Evolutionary conservation across 176 grass and related monocot species (phyloP), one percentile per base, ranked within the genome.

Genomic region (Raddia guianensis): DNA sequence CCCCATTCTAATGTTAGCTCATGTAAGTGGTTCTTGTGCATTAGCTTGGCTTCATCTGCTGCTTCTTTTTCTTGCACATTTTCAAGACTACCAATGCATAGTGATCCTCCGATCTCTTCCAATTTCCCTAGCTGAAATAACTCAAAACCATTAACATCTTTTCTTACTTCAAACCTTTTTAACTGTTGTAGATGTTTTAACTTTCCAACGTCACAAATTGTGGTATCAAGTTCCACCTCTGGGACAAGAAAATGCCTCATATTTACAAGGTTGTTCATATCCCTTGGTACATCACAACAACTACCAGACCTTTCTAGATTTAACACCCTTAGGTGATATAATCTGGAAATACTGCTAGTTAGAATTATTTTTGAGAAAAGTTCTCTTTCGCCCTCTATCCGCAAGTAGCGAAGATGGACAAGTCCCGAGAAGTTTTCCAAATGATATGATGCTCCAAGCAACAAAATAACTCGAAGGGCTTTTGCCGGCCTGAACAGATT

Each of bases 271-370:
- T 84, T 84, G 12, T 63, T 43, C 58, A 77, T 63, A 34, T 77
- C 57, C 49, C 7, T 49, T 32, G 37, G n/a, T 32, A 61, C 45
- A 47, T 8, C 7, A 21, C 1, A 1, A 0, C 8, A 10, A 16
- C 8, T 5, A 6, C 16, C 15, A 4, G 1, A 0, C 0, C 27
- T 2, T 14, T 62, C 5, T 54, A 54, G 5, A 62, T 46, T 42
- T 27, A 76, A 4, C 5, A 83, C 55, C 45, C 12, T 37, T 49
- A 83, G 19, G 8, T 83, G 69, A 74, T 74, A 74, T n/a, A 83
- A 72, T 72, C 12, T 62, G 2, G 54, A 82, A n/a, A 71, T 1
- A n/a, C 12, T 54, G 15, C 21, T 56, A 2, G 62, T 16, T 73
- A 54, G 27, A 49, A 7, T 9, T 49, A 9, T 49, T 10, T 49